Base-by-base conservation (phyloP, 495 filamentous ascomycete species). In the Podospora pseudopauciseta region DNA sequence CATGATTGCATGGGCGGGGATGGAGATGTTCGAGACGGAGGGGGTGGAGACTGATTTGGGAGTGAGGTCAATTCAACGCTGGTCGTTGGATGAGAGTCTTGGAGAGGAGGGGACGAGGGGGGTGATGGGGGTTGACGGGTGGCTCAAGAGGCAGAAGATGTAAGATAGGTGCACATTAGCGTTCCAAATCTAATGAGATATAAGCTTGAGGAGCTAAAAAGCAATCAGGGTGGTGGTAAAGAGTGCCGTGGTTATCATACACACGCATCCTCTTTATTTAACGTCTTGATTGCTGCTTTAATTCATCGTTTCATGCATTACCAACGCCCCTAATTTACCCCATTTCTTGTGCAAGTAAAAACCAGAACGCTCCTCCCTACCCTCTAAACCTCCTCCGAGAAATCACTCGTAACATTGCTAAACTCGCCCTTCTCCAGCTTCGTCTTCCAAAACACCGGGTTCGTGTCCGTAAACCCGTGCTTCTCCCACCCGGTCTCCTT, bases 401-500 rank as follows among this genome's bases (percentile, higher is more conserved):
- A 81, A 74, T 90, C 86, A 72, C 91, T 89, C 28, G 92, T 96
- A 66, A 99, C 95, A 80, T 97, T 98, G 67, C 92, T 94, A 80
- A 99, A 99, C 82, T 99, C 95, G 75, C 93, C 93, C 85, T 94
- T 95, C 79, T 97, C 91, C 74, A 98, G 80, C 89, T 98, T 99
- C 56, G 92, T 97, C 87, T 96, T 91, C 95, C 96, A 98, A 88
- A 98, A 98, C 73, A 97, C 93, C 27, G 92, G 92, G 83, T 95
- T 93, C 70, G 93, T 96, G 77, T 96, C 92, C 77, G 83, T 91
- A 84, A 99, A 99, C 60, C 95, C 95, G 76, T 97, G 94, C 85
- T 96, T 97, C 70, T 94, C 93, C 95, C 95, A 99, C 68, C 95
- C 95, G 68, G 91, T 89, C 81, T 98, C 94, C 88, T 97, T 97